Evolutionary conservation across 495 filamentous ascomycete genomes (phyloP), one percentile per base, ranked within the genome.

Genomic region (Annulohypoxylon stygium): DNA sequence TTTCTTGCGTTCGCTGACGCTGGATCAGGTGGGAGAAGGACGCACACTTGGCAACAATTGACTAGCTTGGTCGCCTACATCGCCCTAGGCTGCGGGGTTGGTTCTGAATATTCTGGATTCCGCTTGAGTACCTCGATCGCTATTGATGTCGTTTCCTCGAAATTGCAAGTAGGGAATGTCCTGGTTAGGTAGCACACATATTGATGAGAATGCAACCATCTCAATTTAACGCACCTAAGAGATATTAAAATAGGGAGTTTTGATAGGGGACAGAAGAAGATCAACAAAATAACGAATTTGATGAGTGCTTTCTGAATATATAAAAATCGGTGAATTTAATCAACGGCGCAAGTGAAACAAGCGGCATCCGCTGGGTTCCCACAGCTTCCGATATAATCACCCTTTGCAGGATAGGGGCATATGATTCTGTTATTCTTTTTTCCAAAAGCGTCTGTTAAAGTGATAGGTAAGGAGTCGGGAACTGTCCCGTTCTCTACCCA

Each of bases 401-500:
- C 66, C 48, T 33, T 65, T 23, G 73, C 54, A 0, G 76, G 78
- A 60, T 76, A 80, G 2, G 77, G 70, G 14, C 74, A 78, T 4
- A 77, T 0, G n/a, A 79, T 76, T 18, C 76, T 61, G 18, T 73
- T 26, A 14, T 74, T 71, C 10, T 10, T 34, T 3, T 6, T 45
- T 2, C 70, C 70, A 10, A 71, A 59, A 33, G 36, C 50, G 5
- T 62, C 71, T 0, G 25, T 70, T 2, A 80, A 26, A 2, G 51
- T 25, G 11, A 76, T 57, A 0, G 75, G 75, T 7, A 64, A 55
- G 0, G 41, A 30, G 12, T 64, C 69, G 3, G 80, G 81, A 16
- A 74, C 70, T 0, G 69, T 78, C 11, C 77, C 81, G 18, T 81
- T 76, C 58, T 82, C 81, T 0, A 83, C 81, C 80, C 81, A 83